phyloP scores from a whole-genome alignment of 768 basidiomycete species.

The Boletellus ananiceps region DNA sequence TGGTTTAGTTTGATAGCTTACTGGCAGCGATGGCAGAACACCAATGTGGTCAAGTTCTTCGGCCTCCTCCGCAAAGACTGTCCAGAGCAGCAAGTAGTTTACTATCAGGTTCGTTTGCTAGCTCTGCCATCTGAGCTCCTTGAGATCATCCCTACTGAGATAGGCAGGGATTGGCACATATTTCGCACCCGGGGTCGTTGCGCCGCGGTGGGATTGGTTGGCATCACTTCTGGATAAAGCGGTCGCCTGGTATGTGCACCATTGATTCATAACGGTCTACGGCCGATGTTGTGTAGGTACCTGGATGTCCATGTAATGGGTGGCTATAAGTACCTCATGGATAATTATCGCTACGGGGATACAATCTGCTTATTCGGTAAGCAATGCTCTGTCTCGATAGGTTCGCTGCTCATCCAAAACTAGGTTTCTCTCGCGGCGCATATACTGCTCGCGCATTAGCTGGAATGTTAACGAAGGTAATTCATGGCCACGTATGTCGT shows the following conservation, averaged over 20 bases:
- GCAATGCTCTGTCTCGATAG: background rate
- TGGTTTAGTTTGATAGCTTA: background rate
- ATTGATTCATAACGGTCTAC: background rate
- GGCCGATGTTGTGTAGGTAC: conserved; percentile 43
- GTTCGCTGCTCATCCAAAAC: conserved; percentile 12
- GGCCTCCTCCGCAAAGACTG: conserved; percentile 56
- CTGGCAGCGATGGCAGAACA: conserved; percentile 37
- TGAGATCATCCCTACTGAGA: background rate
- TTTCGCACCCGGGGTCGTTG: conserved; percentile 62
- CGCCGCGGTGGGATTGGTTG: conserved; percentile 51
- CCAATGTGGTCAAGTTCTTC: conserved; percentile 70
- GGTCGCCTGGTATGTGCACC: conserved; percentile 56
- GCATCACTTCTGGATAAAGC: conserved; percentile 65
- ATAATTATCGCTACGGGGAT: conserved; percentile 69
- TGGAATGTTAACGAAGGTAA: conserved; percentile 67
- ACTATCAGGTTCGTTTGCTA: conserved; percentile 57
- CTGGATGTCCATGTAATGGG: conserved; percentile 66
- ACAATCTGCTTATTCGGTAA: conserved; percentile 71
- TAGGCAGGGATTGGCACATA: conserved; percentile 48
- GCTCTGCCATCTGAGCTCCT: background rate
- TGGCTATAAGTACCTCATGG: conserved; percentile 77
- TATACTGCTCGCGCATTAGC: conserved; percentile 69
- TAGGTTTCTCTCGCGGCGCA: conserved; percentile 74
- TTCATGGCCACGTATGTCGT: background rate
- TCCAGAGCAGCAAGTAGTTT: conserved; percentile 52